Evolutionary conservation across 352 stramenopile genomes (phyloP).

Genomic region (Phytophthora niederhauseri): DNA sequence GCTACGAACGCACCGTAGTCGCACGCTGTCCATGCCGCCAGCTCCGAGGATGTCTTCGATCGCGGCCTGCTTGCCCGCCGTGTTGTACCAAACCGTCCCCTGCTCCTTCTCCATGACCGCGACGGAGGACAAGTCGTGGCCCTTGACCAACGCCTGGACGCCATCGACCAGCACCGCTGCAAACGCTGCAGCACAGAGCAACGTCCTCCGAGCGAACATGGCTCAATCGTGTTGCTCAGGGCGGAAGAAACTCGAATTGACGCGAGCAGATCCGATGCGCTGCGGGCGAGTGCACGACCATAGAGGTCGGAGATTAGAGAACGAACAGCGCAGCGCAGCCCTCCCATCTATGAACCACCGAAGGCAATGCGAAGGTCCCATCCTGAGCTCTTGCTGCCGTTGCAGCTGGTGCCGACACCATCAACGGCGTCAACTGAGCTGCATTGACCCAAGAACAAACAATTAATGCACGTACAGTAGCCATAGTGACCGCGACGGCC

Average conservation of each 20-base stretch:
- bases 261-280: conserved; percentile 8
- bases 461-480: not conserved
- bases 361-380: conserved; percentile 2
- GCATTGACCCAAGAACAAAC: not conserved
- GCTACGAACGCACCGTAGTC: conserved; percentile 27
- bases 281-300: conserved; percentile 2
- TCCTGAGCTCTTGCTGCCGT: conserved; percentile 6
- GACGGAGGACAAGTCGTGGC: conserved; percentile 38
- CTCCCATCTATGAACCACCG: conserved; percentile 1
- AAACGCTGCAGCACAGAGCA: conserved; percentile 14
- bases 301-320: conserved; percentile 4
- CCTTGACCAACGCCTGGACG: conserved; percentile 29
- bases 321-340: conserved; percentile 1
- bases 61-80: conserved; percentile 17
- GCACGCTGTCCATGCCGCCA: conserved; percentile 40
- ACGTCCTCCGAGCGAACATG: conserved; percentile 12
- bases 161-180: conserved; percentile 10
- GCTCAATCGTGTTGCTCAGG: not conserved
- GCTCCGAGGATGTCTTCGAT: conserved; percentile 37
- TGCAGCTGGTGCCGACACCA: not conserved
- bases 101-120: conserved; percentile 35
- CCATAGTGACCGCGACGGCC: too few species aligned
- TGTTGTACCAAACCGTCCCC: conserved; percentile 30
- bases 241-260: not conserved
- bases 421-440: not conserved